These are phyloP conservation scores for Aspergillus sclerotialis DNA, from an alignment of 2,329 filamentous ascomycete species.

Conservation along the genomic window DNA sequence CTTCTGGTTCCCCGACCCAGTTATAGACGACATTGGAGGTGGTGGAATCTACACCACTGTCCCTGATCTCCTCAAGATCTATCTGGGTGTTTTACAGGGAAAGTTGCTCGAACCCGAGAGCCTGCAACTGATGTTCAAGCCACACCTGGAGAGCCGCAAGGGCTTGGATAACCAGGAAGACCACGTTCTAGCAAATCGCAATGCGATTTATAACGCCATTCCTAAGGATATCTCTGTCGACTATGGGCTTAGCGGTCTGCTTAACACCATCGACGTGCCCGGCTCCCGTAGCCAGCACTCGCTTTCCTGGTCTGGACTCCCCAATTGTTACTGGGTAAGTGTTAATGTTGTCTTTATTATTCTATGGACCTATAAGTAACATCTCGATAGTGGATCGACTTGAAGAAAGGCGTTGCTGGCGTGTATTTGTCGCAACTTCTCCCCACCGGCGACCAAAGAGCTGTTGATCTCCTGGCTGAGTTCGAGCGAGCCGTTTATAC, in stretches of 20 bases:
- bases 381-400: conserved; percentile 3
- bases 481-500: too few relatives aligned
- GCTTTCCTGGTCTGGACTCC: conserved; percentile 3
- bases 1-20: not conserved
- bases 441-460: conserved; percentile 3
- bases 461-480: conserved; percentile 2
- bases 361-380: conserved; percentile 1
- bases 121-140: conserved; percentile 2
- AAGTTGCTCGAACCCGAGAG: conserved; percentile 1
- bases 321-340: conserved; percentile 5
- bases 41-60: conserved; percentile 3
- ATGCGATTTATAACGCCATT: conserved; percentile 3
- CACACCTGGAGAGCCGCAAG: not conserved
- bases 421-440: conserved; percentile 3
- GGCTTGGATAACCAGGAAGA: conserved; percentile 1
- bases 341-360: not conserved
- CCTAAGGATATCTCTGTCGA: not conserved
- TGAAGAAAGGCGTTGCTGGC: conserved; percentile 3
- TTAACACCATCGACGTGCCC: conserved; percentile 1
- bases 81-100: conserved; percentile 1
- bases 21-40: conserved; percentile 1
- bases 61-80: conserved; percentile 4
- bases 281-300: conserved; percentile 1
- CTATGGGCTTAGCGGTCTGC: conserved; percentile 3
- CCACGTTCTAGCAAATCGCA: not conserved